Base-by-base conservation (phyloP, 2,329 filamentous ascomycete species). In the Curvularia eragrostidis region DNA sequence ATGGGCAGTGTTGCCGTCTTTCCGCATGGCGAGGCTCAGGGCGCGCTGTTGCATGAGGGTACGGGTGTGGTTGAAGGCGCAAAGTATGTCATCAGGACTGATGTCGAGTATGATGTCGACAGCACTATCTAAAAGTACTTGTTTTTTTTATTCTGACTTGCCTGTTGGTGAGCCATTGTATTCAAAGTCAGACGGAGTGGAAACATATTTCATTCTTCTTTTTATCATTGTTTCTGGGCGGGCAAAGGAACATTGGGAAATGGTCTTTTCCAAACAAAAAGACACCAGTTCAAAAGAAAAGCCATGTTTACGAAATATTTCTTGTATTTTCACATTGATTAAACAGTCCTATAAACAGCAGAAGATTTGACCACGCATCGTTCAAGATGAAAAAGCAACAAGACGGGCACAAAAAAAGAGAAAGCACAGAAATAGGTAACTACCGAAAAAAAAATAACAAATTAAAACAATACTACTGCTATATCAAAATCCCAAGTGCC, bases 1-100 rank as follows among this genome's bases (percentile, higher is more conserved):
- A 89, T 89, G 84, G 89, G 89, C 4, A 84, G 82, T 44, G 85
- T 89, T 0, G 87, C 87, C 0, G 79, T 91, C 3, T 91, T 91
- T 61, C 88, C 89, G 0, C 89, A 91, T 54, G 89, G 88, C 0
- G 88, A 91, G 64, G 83, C 85, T 0, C 83, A 83, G 39, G 87
- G 87, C 0, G 87, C 87, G 5, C 71, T 90, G 52, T 67, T 91
- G 56, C 89, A 91, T 64, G 89, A 91, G 69, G 89, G 89, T 0
- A 90, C 89, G 0, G 88, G 89, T 0, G 89, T 91, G 0, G 80
- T 82, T n/a, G 85, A 84, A 65, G 87, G 86, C 0, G 85, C 86
- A 0, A 85, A 85, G 72, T 91, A 91, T 69, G 86, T 91, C 1
- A 90, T 91, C 43, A 75, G 89, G 54, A 90, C 88, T 0, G 89